Conservation (phyloP, 2,329 filamentous ascomycete genomes). For the Sarocladium oryzae region DNA sequence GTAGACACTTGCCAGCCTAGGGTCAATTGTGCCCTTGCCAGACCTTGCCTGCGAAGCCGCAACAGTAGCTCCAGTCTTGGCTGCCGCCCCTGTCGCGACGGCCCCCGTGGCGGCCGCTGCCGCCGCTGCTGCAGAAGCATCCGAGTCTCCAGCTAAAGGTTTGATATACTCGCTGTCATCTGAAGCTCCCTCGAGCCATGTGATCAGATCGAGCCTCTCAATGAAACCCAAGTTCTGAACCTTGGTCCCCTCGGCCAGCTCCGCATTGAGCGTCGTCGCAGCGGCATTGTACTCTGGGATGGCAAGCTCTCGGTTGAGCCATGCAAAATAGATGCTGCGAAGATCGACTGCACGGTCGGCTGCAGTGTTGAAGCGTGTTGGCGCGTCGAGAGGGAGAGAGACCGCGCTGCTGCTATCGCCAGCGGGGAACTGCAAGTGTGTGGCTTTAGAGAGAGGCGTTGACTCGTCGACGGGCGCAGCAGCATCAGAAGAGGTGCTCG, state of each 20-base stretch:
- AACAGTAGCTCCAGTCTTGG: slow-evolving; percentile 28
- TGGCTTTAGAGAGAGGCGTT: slow-evolving; percentile 63
- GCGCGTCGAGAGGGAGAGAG: slow-evolving; percentile 60
- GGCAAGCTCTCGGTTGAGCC: slow-evolving; percentile 84
- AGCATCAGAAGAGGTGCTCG: slow-evolving; percentile 64
- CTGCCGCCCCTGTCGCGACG: slow-evolving; percentile 26
- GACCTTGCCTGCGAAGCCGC: slow-evolving; percentile 42
- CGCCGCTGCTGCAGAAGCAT: slow-evolving; percentile 36
- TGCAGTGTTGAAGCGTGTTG: slow-evolving; percentile 88
- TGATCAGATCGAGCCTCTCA: slow-evolving; percentile 83
- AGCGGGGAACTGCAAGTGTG: slow-evolving; percentile 64
- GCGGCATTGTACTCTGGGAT: slow-evolving; percentile 89
- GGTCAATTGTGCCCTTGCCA: slow-evolving; percentile 66
- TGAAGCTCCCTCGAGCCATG: slow-evolving; percentile 85
- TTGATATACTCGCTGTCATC: slow-evolving; percentile 93
- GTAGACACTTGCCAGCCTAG: slow-evolving; percentile 80
- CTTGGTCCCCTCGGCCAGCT: slow-evolving; percentile 53
- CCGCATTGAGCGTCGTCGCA: slow-evolving; percentile 68
- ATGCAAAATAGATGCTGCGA: slow-evolving; percentile 93
- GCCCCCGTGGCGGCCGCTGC: slow-evolving; percentile 32
- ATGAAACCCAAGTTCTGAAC: slow-evolving; percentile 89
- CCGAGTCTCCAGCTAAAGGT: slow-evolving; percentile 61
- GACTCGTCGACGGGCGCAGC: slow-evolving; percentile 47
- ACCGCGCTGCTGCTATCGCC: slow-evolving; percentile 41
- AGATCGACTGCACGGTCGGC: slow-evolving; percentile 70